A percentile compares a stretch with the other conserved stretches of the same genome.
phyloP scores from a whole-genome alignment of 1,284 basidiomycete species.

The Agaricales sp. region DNA sequence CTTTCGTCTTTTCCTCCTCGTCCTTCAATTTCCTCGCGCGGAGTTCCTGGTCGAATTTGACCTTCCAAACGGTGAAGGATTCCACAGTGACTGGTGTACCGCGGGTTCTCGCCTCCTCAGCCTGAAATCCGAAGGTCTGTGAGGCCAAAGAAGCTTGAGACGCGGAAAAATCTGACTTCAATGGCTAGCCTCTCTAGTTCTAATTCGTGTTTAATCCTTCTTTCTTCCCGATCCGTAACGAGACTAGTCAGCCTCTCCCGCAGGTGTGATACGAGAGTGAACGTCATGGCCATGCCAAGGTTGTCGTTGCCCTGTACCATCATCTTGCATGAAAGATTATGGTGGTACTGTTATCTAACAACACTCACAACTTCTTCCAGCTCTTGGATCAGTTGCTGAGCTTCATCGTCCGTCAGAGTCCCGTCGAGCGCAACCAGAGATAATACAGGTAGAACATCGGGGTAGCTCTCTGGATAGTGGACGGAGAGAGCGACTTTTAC shows the following conservation, averaged over 20 bases:
- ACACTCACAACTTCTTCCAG: constrained; percentile 54
- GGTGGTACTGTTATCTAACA: neutral
- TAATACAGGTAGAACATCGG: constrained; percentile 37
- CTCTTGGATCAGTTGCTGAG: constrained; percentile 44
- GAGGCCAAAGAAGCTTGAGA: constrained; percentile 1
- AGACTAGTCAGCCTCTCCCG: constrained; percentile 69
- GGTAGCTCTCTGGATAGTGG: constrained; percentile 60
- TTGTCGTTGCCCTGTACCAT: constrained; percentile 74
- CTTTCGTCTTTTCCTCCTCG: constrained; percentile 78
- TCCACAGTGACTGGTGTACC: constrained; percentile 85
- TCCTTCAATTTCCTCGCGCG: constrained; percentile 49
- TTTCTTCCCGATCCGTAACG: constrained; percentile 49
- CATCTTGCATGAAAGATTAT: constrained; percentile 2
- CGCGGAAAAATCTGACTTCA: constrained; percentile 52
- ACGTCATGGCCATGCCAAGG: constrained; percentile 96
- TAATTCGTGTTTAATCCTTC: constrained; percentile 48
- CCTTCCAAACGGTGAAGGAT: constrained; percentile 77
- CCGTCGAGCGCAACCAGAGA: constrained; percentile 60
- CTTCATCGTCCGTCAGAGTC: constrained; percentile 52
- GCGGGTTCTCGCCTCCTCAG: constrained; percentile 78
- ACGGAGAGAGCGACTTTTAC: constrained; percentile 73
- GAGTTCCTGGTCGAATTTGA: constrained; percentile 65
- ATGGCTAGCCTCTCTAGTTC: constrained; percentile 66
- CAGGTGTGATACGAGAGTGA: constrained; percentile 84
- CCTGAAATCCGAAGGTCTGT: constrained; percentile 36